These are phyloP conservation scores for Biancaea sappan DNA, from an alignment of 306 rosid species.

Conservation along the genomic window DNA sequence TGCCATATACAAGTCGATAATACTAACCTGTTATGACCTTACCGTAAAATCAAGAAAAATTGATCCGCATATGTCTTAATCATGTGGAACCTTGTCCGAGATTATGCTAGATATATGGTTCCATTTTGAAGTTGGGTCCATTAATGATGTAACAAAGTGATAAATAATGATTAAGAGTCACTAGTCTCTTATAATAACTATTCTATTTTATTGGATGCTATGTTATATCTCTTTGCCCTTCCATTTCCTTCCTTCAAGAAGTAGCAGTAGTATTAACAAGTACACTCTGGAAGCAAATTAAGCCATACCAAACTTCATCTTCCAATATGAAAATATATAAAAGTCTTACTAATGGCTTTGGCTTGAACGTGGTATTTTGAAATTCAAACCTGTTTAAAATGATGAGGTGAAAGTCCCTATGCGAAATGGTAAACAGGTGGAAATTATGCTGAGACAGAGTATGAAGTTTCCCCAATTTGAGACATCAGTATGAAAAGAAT, in stretches of 20 bases:
- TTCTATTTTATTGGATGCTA: neutral
- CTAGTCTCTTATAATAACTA: neutral
- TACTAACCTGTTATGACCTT: neutral
- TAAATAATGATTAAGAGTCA: neutral
- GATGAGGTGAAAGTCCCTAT: neutral
- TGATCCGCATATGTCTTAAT: neutral
- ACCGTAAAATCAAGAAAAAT: neutral
- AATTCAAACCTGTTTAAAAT: neutral
- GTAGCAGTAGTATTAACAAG: neutral
- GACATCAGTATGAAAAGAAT: neutral
- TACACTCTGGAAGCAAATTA: slow-evolving; percentile 10
- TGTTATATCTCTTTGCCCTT: neutral
- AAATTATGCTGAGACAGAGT: neutral
- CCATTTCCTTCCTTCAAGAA: neutral
- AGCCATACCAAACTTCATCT: neutral
- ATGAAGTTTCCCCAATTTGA: neutral
- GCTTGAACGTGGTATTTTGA: neutral
- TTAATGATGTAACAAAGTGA: neutral
- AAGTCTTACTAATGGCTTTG: neutral
- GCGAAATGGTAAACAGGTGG: neutral
- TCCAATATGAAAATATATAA: neutral
- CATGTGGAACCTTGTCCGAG: neutral
- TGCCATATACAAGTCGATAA: neutral
- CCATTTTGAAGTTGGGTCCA: neutral
- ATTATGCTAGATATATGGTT: neutral